Percentiles rank a stretch among this genome's conserved stretches.
These are phyloP conservation scores for Hypomontagnella monticulosa DNA, from an alignment of 495 filamentous ascomycete genomes.

Conservation along the genomic window DNA sequence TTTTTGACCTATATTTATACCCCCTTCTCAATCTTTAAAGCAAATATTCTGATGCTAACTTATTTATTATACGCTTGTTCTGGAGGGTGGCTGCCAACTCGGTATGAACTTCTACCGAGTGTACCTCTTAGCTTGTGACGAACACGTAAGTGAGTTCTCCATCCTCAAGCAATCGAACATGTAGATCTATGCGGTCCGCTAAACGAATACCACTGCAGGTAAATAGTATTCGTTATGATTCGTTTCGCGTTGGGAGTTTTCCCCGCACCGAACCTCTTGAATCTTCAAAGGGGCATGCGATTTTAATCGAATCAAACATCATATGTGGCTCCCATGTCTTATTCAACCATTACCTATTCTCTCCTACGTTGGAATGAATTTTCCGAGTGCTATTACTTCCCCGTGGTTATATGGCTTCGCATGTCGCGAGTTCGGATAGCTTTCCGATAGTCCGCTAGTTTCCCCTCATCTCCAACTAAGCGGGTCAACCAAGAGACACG, in stretches of 20 bases:
- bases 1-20: slow-evolving; percentile 40
- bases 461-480: slow-evolving; percentile 20
- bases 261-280: slow-evolving; percentile 25
- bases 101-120: slow-evolving; percentile 26
- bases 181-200: slow-evolving; percentile 3
- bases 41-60: not conserved
- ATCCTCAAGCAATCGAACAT: not conserved
- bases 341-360: not conserved
- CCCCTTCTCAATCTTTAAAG: slow-evolving; percentile 40
- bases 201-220: slow-evolving; percentile 29
- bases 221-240: slow-evolving; percentile 11
- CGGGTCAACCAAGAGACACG: not conserved
- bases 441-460: slow-evolving; percentile 18
- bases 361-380: not conserved
- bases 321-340: not conserved
- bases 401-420: slow-evolving; percentile 1
- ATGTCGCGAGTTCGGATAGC: slow-evolving; percentile 17
- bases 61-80: not conserved
- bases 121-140: not conserved
- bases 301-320: not conserved
- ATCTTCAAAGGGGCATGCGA: not conserved
- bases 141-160: not conserved
- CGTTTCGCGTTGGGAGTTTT: slow-evolving; percentile 14
- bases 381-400: not conserved
- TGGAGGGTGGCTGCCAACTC: not conserved